Conservation (phyloP, 2,329 filamentous ascomycete species). For the Fusarium sacchari region DNA sequence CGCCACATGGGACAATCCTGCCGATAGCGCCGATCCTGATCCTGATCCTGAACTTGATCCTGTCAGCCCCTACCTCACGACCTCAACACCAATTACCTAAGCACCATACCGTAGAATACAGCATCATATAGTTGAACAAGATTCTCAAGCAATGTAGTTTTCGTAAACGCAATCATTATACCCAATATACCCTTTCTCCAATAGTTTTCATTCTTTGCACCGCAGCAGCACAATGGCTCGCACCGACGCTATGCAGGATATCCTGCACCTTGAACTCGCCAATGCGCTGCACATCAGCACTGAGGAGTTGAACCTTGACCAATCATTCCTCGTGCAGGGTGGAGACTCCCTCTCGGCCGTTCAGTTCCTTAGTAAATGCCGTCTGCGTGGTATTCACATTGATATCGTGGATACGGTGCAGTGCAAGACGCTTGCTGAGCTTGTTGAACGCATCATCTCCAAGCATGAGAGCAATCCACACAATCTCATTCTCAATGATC, state of each 20-base stretch:
- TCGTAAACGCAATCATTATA: not conserved
- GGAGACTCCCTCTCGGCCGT: not conserved
- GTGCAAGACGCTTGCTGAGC: not conserved
- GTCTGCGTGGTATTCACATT: not conserved
- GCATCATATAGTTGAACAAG: not conserved
- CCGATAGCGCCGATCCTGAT: not conserved
- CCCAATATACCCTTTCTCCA: not conserved
- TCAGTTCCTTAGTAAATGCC: not conserved
- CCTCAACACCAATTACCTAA: not conserved
- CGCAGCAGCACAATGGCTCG: not conserved
- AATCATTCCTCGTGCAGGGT: not conserved
- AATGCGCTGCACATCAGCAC: not conserved
- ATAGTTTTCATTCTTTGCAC: not conserved
- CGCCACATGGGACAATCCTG: not conserved
- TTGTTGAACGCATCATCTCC: not conserved
- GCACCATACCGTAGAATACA: not conserved
- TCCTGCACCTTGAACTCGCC: not conserved
- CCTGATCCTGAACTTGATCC: slow-evolving; percentile 3
- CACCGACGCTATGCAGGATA: not conserved
- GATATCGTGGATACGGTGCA: not conserved
- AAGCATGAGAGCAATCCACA: not conserved
- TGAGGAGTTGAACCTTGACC: not conserved
- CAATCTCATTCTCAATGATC: not conserved
- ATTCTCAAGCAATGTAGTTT: not conserved
- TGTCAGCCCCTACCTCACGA: not conserved